Evolutionary conservation across 257 asterid genomes (phyloP).

Genomic region (Solanum acaule): DNA sequence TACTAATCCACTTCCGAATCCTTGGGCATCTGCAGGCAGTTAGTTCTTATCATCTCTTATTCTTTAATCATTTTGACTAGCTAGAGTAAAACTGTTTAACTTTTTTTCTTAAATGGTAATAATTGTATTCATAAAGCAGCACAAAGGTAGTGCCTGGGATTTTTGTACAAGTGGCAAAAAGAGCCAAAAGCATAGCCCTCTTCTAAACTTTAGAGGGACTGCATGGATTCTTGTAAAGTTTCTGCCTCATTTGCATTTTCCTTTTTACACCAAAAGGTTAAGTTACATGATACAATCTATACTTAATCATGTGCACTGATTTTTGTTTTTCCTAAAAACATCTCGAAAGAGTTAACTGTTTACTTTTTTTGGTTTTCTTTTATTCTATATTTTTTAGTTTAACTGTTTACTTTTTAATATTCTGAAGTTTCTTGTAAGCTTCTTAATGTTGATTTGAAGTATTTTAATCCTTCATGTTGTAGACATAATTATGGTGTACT

Average conservation of each 20-base stretch:
- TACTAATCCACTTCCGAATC: conserved; percentile 56
- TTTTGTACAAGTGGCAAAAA: not conserved
- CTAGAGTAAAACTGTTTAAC: not conserved
- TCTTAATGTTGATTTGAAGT: not conserved
- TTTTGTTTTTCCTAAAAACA: not conserved
- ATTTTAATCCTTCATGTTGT: not conserved
- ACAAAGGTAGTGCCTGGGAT: not conserved
- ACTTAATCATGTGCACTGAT: not conserved
- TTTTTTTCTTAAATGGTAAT: not conserved
- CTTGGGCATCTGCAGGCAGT: conserved; percentile 44
- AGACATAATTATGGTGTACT: not conserved
- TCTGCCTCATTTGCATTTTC: not conserved
- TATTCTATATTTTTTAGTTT: not conserved
- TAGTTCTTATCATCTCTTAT: conserved; percentile 4
- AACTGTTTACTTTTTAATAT: not conserved
- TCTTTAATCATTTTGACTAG: not conserved
- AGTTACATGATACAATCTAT: not conserved
- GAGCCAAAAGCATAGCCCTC: not conserved
- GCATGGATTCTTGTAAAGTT: not conserved
- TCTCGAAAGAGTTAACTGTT: not conserved
- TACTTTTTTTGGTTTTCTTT: not conserved
- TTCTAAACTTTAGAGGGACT: not conserved
- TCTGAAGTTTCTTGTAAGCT: not conserved
- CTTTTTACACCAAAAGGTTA: not conserved
- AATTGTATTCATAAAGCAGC: not conserved